A percentile compares a stretch with the other conserved stretches of the same genome.
phyloP scores from a whole-genome alignment of 345 rosid genomes.

The Bruguiera parviflora region DNA sequence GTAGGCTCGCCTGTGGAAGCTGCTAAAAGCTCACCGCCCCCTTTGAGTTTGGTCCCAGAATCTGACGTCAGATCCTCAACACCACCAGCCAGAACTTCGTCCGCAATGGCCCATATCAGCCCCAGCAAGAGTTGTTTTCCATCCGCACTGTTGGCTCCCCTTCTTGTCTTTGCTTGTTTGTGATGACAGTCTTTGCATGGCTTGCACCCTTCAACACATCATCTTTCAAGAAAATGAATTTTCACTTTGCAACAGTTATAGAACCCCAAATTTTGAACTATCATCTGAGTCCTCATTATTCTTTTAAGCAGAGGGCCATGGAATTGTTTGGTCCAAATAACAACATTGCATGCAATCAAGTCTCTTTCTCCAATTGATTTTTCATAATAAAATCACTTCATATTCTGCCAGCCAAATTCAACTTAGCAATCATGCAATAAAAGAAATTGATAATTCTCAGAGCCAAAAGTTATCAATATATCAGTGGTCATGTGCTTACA shows the following conservation, averaged over 20 bases:
- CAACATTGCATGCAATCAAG: too few relatives aligned
- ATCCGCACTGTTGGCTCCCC: conserved; percentile 13
- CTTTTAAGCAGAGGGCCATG: too few relatives aligned
- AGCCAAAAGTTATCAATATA: too few relatives aligned
- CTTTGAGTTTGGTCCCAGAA: conserved; percentile 24
- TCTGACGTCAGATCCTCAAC: conserved; percentile 19
- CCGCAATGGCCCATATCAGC: conserved; percentile 11
- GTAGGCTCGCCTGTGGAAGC: conserved; percentile 18
- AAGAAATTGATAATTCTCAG: too few relatives aligned
- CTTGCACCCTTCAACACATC: background rate
- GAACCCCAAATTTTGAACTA: background rate
- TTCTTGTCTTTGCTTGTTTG: conserved; percentile 1
- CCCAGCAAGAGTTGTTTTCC: conserved; percentile 21
- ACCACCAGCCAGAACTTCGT: conserved; percentile 17
- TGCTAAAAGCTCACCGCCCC: conserved; percentile 13
- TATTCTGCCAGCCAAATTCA: too few relatives aligned
- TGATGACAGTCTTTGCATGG: background rate
- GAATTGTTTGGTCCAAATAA: too few relatives aligned
- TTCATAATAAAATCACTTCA: too few relatives aligned
- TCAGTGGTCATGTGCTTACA: too few relatives aligned
- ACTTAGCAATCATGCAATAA: too few relatives aligned
- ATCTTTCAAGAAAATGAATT: background rate
- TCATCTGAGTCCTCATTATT: background rate
- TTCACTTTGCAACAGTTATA: background rate
- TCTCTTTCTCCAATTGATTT: too few relatives aligned